Conservation (phyloP, 768 basidiomycete genomes). For the Postia placenta region DNA sequence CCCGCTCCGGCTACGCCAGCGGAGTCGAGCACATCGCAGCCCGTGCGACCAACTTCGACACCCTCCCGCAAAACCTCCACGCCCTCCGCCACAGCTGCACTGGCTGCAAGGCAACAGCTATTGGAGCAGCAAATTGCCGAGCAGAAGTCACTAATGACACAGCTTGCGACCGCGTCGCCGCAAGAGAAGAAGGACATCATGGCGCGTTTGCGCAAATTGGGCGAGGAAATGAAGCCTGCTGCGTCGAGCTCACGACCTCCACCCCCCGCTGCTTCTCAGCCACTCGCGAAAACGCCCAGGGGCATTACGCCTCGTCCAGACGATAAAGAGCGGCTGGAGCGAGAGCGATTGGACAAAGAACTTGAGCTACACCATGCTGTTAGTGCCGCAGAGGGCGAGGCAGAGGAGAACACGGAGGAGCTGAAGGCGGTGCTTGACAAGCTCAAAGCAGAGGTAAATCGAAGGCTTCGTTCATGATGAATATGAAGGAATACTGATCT, state of each 20-base stretch:
- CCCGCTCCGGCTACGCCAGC: conserved; percentile 18
- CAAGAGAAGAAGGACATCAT: conserved; percentile 81
- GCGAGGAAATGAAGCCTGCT: conserved; percentile 66
- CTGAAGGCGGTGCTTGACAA: conserved; percentile 69
- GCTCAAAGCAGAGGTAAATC: conserved; percentile 68
- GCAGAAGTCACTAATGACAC: conserved; percentile 80
- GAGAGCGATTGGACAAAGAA: conserved; percentile 74
- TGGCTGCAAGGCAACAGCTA: conserved; percentile 70
- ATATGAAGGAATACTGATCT: neutral
- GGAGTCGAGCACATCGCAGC: conserved; percentile 14
- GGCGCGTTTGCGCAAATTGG: conserved; percentile 66
- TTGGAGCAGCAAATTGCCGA: conserved; percentile 81
- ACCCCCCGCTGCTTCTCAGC: conserved; percentile 22
- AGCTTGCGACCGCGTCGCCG: conserved; percentile 51
- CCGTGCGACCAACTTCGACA: conserved; percentile 21
- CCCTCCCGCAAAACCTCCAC: conserved; percentile 33
- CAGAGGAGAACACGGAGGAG: conserved; percentile 56
- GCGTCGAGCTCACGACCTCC: conserved; percentile 23
- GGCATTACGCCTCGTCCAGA: conserved; percentile 24
- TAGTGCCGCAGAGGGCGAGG: conserved; percentile 32
- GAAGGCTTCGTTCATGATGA: neutral
- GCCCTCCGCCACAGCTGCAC: conserved; percentile 36
- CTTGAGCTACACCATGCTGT: conserved; percentile 59
- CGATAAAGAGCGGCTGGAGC: conserved; percentile 51
- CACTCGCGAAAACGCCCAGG: conserved; percentile 18